A percentile compares a stretch with the other conserved stretches of the same genome.
phyloP scores from a whole-genome alignment of 768 basidiomycete species.

The Coprinopsis cinerea region DNA sequence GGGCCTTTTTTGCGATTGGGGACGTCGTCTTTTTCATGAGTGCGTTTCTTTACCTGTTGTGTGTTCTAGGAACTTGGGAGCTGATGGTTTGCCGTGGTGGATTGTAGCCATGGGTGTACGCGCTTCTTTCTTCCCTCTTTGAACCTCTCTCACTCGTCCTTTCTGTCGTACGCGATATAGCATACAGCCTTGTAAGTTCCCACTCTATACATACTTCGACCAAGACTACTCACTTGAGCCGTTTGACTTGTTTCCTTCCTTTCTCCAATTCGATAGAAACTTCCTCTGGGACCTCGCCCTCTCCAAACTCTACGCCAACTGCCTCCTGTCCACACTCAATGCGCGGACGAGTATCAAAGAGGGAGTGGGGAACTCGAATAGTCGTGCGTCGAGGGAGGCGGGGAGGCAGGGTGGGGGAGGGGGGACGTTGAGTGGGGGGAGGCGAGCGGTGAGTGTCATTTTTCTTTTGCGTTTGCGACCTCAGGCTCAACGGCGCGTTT shows the following conservation, averaged over 20 bases:
- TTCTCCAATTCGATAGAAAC: constrained; percentile 24
- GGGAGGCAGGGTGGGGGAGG: neutral
- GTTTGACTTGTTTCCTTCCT: neutral
- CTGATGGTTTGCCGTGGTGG: no score
- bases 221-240: neutral
- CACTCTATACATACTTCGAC: neutral
- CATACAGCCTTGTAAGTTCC: constrained; percentile 37
- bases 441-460: neutral
- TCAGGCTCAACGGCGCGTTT: neutral
- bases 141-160: neutral
- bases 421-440: neutral
- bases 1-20: constrained; percentile 34
- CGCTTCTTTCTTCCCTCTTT: neutral
- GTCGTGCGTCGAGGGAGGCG: neutral
- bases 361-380: constrained; percentile 11
- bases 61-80: no score
- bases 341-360: constrained; percentile 32
- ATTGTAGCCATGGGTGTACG: constrained; percentile 30
- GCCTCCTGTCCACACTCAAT: constrained; percentile 43
- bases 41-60: constrained; percentile 17
- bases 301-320: constrained; percentile 44
- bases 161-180: constrained; percentile 19
- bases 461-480: neutral
- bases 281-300: constrained; percentile 46
- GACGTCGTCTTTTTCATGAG: constrained; percentile 42